A percentile compares a stretch with the other conserved stretches of the same genome.
These are phyloP conservation scores for Neurospora sp. DNA, from an alignment of 495 filamentous ascomycete species.

Conservation along the genomic window DNA sequence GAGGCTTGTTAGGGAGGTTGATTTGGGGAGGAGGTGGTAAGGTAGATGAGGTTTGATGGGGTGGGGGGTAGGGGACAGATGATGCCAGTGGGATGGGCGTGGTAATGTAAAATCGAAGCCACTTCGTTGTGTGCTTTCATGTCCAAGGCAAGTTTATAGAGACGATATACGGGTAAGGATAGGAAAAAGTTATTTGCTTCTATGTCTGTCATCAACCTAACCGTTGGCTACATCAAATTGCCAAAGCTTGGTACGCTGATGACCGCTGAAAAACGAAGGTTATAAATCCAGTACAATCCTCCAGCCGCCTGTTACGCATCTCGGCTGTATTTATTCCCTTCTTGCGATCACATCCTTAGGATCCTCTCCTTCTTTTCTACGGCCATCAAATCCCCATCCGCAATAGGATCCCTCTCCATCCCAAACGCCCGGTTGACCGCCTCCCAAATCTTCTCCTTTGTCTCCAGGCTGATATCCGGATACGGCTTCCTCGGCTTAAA, in stretches of 20 bases:
- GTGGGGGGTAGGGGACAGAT: no score
- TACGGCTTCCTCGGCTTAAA: constrained; percentile 51
- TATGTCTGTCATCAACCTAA: not conserved
- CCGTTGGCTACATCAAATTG: not conserved
- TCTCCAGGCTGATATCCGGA: constrained; percentile 36
- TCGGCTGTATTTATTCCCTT: not conserved
- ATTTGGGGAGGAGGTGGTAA: constrained; percentile 22
- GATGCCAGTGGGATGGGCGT: not conserved
- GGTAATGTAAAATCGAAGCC: not conserved
- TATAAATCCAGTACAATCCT: not conserved
- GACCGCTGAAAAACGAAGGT: not conserved
- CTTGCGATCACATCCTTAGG: not conserved
- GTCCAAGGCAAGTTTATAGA: not conserved
- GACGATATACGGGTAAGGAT: not conserved
- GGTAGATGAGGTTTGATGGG: no score
- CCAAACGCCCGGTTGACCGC: constrained; percentile 38
- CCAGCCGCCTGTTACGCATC: not conserved
- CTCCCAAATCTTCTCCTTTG: constrained; percentile 36
- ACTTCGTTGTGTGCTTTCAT: not conserved
- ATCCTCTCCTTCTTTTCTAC: no score
- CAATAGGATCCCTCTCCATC: constrained; percentile 26
- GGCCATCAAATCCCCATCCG: not conserved
- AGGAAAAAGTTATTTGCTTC: not conserved
- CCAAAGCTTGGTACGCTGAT: not conserved
- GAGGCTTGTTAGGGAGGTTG: constrained; percentile 23